A percentile compares a stretch with the other conserved stretches of the same genome.
Conservation (phyloP, 768 basidiomycete genomes). For the Lenzites betulinus region DNA sequence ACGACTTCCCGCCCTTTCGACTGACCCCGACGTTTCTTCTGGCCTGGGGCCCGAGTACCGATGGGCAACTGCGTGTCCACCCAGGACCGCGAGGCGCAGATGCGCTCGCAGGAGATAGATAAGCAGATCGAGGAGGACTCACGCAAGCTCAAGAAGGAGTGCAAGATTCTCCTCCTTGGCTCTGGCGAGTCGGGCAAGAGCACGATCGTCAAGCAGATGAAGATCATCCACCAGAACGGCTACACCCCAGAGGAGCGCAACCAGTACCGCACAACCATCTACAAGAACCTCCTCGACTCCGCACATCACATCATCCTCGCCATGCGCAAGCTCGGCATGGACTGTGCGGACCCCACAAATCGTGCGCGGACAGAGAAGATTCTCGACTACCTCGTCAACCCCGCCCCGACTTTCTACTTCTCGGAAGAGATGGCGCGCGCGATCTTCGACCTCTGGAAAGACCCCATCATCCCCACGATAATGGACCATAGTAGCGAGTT, state of each 20-base stretch:
- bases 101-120: conserved; percentile 76
- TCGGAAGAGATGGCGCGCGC: conserved; percentile 68
- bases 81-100: conserved; percentile 57
- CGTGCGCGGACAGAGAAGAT: conserved; percentile 64
- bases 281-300: conserved; percentile 85
- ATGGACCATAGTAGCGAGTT: conserved; percentile 73
- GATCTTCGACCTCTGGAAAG: conserved; percentile 69
- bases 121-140: conserved; percentile 84
- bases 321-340: conserved; percentile 83
- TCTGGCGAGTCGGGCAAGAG: conserved; percentile 95
- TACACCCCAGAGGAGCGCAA: conserved; percentile 79
- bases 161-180: conserved; percentile 92
- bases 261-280: conserved; percentile 76
- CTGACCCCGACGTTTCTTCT: background rate
- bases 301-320: conserved; percentile 85
- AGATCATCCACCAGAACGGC: conserved; percentile 94
- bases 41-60: conserved; percentile 15
- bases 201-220: conserved; percentile 99
- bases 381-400: conserved; percentile 55
- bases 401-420: conserved; percentile 47
- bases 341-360: conserved; percentile 70
- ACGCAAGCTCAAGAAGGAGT: conserved; percentile 80
- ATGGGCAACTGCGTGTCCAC: conserved; percentile 76
- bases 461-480: conserved; percentile 53
- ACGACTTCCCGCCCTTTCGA: background rate